A percentile compares a stretch with the other conserved stretches of the same genome.
Conservation (phyloP, 495 filamentous ascomycete species). For the Cercophora newfieldiana region DNA sequence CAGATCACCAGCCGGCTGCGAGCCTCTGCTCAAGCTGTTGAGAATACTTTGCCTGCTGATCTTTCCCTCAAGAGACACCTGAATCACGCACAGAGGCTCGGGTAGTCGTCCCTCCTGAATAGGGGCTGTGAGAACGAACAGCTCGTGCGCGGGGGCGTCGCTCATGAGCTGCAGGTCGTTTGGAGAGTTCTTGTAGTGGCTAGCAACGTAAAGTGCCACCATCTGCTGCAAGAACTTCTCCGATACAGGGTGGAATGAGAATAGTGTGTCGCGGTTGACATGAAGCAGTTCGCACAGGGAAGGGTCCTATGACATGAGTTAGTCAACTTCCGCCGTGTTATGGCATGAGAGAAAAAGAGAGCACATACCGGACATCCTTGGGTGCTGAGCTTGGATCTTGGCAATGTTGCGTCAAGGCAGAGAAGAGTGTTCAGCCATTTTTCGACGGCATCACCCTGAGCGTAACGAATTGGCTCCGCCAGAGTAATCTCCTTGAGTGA, state of each 20-base stretch:
- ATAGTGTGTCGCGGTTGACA: constrained; percentile 95
- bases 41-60: constrained; percentile 92
- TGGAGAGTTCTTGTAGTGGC: constrained; percentile 97
- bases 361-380: constrained; percentile 66
- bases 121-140: constrained; percentile 91
- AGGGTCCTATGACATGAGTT: constrained; percentile 56
- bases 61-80: constrained; percentile 90
- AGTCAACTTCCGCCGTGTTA: background rate
- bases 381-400: constrained; percentile 69
- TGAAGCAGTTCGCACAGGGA: constrained; percentile 85
- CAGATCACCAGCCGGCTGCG: constrained; percentile 87
- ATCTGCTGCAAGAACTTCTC: constrained; percentile 97
- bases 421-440: constrained; percentile 95
- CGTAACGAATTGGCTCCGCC: constrained; percentile 91
- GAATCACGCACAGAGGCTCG: constrained; percentile 92
- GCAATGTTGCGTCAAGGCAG: constrained; percentile 87
- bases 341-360: background rate
- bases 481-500: constrained; percentile 92
- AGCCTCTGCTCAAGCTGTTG: constrained; percentile 83
- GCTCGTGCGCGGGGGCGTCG: constrained; percentile 94
- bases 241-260: constrained; percentile 95
- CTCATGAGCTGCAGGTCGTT: constrained; percentile 98
- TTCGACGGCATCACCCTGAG: constrained; percentile 86
- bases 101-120: constrained; percentile 80
- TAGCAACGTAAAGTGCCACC: constrained; percentile 97